Conservation (phyloP, 129 eudicot species). For the Scalesia atractyloides region DNA sequence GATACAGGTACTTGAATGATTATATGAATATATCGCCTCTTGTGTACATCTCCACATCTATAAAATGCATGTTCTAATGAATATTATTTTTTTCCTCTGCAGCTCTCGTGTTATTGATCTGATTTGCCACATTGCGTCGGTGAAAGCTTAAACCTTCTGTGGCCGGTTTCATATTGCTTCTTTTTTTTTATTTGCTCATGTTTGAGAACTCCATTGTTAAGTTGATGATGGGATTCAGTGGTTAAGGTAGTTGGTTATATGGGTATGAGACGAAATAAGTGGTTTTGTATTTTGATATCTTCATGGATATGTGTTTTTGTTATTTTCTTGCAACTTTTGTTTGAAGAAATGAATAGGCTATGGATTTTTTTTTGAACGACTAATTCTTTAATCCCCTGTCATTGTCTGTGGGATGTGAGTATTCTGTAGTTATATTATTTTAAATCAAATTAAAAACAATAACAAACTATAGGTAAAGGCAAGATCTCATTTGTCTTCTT, state of each 20-base stretch:
- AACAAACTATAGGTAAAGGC: too few relatives aligned
- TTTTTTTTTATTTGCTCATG: background rate
- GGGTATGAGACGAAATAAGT: background rate
- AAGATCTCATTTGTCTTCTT: too few relatives aligned
- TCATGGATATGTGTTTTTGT: background rate
- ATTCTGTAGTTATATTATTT: too few relatives aligned
- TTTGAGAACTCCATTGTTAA: conserved; percentile 13
- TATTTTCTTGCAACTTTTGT: background rate
- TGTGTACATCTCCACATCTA: background rate
- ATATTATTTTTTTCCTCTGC: conserved; percentile 33
- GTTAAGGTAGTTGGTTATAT: conserved; percentile 1
- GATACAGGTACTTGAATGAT: conserved; percentile 58
- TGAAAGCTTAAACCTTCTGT: conserved; percentile 34
- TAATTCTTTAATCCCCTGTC: too few relatives aligned
- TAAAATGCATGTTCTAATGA: background rate
- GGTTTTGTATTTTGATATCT: background rate
- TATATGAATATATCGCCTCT: background rate
- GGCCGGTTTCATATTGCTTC: conserved; percentile 11
- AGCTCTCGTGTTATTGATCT: conserved; percentile 82
- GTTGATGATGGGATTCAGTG: background rate
- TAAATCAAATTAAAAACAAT: too few relatives aligned
- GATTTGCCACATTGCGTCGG: conserved; percentile 81
- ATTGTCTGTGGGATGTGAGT: too few relatives aligned
- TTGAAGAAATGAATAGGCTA: background rate
- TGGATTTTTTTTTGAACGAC: too few relatives aligned